phyloP scores from a whole-genome alignment of 2,329 filamentous ascomycete species.

The Ceratocystiopsis sp. region DNA sequence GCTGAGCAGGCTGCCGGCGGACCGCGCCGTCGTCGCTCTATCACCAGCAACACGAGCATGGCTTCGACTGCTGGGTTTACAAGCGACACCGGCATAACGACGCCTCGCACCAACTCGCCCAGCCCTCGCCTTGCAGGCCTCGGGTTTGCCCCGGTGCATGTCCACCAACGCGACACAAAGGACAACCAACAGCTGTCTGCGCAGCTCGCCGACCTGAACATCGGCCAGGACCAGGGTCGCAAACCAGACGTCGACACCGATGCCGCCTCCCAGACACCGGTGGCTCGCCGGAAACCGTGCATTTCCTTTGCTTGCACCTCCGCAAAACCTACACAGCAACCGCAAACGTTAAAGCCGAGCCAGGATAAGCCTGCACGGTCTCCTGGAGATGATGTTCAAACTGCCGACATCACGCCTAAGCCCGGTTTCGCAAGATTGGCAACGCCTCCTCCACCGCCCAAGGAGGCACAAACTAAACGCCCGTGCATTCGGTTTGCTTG shows the following conservation, averaged over 20 bases:
- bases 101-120: slow-evolving; percentile 71
- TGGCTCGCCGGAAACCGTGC: slow-evolving; percentile 61
- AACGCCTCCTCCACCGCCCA: slow-evolving; percentile 9
- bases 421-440: slow-evolving; percentile 4
- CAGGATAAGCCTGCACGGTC: slow-evolving; percentile 1
- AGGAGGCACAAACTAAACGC: slow-evolving; percentile 28
- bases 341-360: slow-evolving; percentile 14
- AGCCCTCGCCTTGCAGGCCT: slow-evolving; percentile 64
- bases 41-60: slow-evolving; percentile 63
- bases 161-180: not conserved
- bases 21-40: slow-evolving; percentile 38
- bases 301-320: slow-evolving; percentile 82
- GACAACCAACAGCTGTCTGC: not conserved
- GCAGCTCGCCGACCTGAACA: too few relatives aligned
- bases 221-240: slow-evolving; percentile 19
- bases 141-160: slow-evolving; percentile 16
- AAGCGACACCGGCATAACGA: slow-evolving; percentile 85
- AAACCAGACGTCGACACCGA: slow-evolving; percentile 20
- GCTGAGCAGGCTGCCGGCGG: slow-evolving; percentile 15
- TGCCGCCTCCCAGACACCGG: slow-evolving; percentile 22
- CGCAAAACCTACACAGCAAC: slow-evolving; percentile 27
- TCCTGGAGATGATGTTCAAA: too few relatives aligned
- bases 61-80: slow-evolving; percentile 80
- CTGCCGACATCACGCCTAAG: slow-evolving; percentile 3
- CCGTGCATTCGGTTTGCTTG: slow-evolving; percentile 64